Evolutionary conservation across 2,329 filamentous ascomycete species (phyloP).

Genomic region (Albifimbria verrucaria): DNA sequence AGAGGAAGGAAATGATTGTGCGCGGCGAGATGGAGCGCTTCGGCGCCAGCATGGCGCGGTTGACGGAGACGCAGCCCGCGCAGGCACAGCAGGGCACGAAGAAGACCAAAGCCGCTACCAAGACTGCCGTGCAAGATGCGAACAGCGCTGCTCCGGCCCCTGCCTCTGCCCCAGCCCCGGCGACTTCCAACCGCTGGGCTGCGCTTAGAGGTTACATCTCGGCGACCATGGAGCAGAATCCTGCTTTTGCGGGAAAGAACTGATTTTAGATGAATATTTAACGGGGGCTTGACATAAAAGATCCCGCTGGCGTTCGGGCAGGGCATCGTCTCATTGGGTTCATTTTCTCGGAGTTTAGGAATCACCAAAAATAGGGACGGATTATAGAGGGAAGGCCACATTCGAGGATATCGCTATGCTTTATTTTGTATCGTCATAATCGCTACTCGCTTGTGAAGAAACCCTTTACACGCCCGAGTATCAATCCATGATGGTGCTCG

Average conservation of each 20-base stretch:
- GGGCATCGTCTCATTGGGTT: too few species aligned
- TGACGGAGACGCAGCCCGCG: slow-evolving; percentile 44
- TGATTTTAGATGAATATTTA: too few species aligned
- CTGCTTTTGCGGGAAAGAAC: slow-evolving; percentile 55
- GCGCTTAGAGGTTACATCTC: slow-evolving; percentile 81
- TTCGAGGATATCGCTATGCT: not conserved
- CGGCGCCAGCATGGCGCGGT: slow-evolving; percentile 73
- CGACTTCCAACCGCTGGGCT: slow-evolving; percentile 67
- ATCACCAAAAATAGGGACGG: too few species aligned
- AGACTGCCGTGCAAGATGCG: slow-evolving; percentile 10
- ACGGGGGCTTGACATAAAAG: too few species aligned
- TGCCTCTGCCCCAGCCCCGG: slow-evolving; percentile 16
- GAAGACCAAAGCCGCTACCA: slow-evolving; percentile 8
- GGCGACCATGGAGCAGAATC: slow-evolving; percentile 84
- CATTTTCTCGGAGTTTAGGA: too few species aligned
- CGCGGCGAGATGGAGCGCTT: slow-evolving; percentile 81
- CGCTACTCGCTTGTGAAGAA: too few species aligned
- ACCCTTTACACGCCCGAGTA: too few species aligned
- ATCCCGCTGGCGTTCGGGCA: too few species aligned
- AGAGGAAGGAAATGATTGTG: slow-evolving; percentile 78
- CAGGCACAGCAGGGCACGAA: slow-evolving; percentile 8
- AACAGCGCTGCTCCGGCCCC: slow-evolving; percentile 10
- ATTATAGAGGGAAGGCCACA: too few species aligned
- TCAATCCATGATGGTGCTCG: not conserved
- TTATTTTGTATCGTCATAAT: not conserved